Evolutionary conservation across 2,329 filamentous ascomycete species (phyloP).

Genomic region (Monilinia vaccinii-corymbosi): DNA sequence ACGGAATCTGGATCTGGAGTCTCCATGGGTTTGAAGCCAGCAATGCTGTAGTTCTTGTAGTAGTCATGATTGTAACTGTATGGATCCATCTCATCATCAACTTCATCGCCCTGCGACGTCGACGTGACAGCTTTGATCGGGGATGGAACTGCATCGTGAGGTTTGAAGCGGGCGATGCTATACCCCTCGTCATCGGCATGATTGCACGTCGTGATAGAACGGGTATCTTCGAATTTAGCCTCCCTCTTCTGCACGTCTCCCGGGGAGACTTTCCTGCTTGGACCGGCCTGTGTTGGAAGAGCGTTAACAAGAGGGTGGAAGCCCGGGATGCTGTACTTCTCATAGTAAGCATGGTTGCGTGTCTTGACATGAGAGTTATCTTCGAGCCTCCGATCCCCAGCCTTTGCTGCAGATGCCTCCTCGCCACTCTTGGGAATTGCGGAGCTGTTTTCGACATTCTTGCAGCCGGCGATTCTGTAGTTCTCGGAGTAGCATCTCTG

Average conservation of each 20-base stretch:
- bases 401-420: fast-evolving
- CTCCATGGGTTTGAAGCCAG: background rate
- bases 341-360: background rate
- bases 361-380: background rate
- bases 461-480: background rate
- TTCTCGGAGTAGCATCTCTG: background rate
- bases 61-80: background rate
- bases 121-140: background rate
- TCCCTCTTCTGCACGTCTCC: too few species aligned
- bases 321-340: background rate
- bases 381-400: background rate
- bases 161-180: background rate
- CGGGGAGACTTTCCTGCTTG: too few species aligned
- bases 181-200: background rate
- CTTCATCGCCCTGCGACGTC: background rate
- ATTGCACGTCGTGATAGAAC: background rate
- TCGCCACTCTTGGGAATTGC: background rate
- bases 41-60: background rate
- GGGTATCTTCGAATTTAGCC: background rate
- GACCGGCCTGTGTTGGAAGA: background rate
- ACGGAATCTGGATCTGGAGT: too few species aligned
- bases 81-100: background rate
- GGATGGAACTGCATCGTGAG: too few species aligned
- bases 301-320: background rate
- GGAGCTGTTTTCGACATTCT: background rate